Evolutionary conservation across 2,329 filamentous ascomycete species (phyloP).

Genomic region (Trichoderma hamatum): DNA sequence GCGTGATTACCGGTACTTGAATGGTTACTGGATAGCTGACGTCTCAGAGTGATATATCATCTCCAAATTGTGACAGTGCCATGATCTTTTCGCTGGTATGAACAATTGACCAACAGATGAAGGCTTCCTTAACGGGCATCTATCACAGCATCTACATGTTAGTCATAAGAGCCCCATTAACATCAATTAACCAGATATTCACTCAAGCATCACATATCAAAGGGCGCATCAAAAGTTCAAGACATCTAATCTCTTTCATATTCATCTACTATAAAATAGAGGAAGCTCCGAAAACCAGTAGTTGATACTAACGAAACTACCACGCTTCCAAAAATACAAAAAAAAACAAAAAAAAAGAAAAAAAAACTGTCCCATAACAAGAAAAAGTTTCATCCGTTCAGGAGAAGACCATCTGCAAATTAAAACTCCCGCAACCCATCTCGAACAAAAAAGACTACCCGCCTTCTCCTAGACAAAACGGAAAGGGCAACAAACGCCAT

Average conservation of each 20-base stretch:
- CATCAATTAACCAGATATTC: neutral
- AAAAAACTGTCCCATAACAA: neutral
- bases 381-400: neutral
- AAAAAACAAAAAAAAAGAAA: neutral
- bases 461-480: neutral
- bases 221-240: neutral
- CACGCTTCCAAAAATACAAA: neutral
- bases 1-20: neutral
- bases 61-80: neutral
- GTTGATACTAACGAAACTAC: neutral
- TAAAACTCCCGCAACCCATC: neutral
- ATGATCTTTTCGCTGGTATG: too few relatives aligned
- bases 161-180: neutral
- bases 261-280: neutral
- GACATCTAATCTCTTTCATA: neutral
- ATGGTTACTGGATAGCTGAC: neutral
- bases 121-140: neutral
- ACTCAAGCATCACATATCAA: neutral
- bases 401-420: neutral
- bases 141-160: neutral
- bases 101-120: neutral
- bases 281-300: neutral
- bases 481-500: neutral
- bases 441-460: neutral
- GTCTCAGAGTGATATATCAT: neutral